Conservation (phyloP, 2,329 filamentous ascomycete genomes). For the Colletotrichum abscissum region DNA sequence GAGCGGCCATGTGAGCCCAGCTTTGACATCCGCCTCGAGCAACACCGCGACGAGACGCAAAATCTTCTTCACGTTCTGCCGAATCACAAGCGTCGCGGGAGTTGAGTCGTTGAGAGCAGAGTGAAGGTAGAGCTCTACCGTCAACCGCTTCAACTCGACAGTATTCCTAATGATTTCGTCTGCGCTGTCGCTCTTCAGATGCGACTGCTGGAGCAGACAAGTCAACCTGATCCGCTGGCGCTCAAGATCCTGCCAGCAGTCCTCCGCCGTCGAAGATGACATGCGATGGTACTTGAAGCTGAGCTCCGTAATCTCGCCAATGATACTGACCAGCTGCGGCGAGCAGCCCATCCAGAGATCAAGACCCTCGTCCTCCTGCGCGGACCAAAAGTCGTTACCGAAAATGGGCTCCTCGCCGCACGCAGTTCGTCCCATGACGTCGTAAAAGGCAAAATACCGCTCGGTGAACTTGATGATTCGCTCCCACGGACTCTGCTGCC, state of each 20-base stretch:
- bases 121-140: slow-evolving; percentile 53
- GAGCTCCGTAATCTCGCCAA: slow-evolving; percentile 54
- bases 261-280: slow-evolving; percentile 16
- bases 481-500: slow-evolving; percentile 36
- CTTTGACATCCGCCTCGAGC: slow-evolving; percentile 44
- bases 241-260: slow-evolving; percentile 29
- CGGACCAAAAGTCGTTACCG: slow-evolving; percentile 54
- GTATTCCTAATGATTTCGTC: slow-evolving; percentile 47
- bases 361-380: slow-evolving; percentile 45
- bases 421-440: slow-evolving; percentile 57
- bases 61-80: slow-evolving; percentile 44
- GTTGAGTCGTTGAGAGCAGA: slow-evolving; percentile 53
- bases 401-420: slow-evolving; percentile 55
- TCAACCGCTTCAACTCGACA: slow-evolving; percentile 54
- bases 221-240: slow-evolving; percentile 20
- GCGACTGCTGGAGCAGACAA: slow-evolving; percentile 12
- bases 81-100: slow-evolving; percentile 45
- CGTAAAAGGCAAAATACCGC: slow-evolving; percentile 57
- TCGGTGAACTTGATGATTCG: slow-evolving; percentile 43
- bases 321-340: slow-evolving; percentile 52
- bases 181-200: slow-evolving; percentile 36
- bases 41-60: slow-evolving; percentile 47
- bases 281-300: slow-evolving; percentile 46
- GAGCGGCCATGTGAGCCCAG: slow-evolving; percentile 53
- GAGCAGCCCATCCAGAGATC: slow-evolving; percentile 58